Base-by-base conservation (phyloP, 192 early-diverging fungal species). In the Entomortierella lignicola region DNA sequence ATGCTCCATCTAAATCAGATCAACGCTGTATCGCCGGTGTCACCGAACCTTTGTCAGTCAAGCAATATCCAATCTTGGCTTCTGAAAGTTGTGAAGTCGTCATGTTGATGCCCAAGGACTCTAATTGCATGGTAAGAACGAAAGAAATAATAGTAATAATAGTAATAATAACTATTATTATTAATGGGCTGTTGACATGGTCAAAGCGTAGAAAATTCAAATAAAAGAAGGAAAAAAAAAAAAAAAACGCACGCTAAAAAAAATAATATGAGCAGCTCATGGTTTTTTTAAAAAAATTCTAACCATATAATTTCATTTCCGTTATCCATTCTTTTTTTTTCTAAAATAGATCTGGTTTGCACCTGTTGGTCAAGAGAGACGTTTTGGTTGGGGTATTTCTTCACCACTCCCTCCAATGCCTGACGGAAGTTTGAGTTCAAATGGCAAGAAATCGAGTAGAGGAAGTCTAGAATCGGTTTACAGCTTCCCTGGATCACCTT, bases 321-420 rank as follows among this genome's bases (percentile, higher is more conserved):
- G 50, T 17, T 64, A 2, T 6, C n/a, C 6, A 26, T n/a, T 29
- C 42, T 59, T 26, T 12, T 34, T 21, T 41, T 17, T 31, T 20
- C 26, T 42, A n/a, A 1, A 15, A 12, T 63, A 79, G 75, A 42
- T 70, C 29, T 79, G 75, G 75, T 60, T 69, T 42, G 51, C 70
- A 0, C 75, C 75, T 30, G 70, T 79, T 61, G 53, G 34, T 10
- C 34, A 62, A 15, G 75, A 70, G n/a, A 61, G 27, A 17, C 62
- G 75, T 10, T 70, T 79, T 23, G 75, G 75, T 12, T 79, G 75
- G 75, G 67, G 67, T 7, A 32, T 79, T 20, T 66, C 75, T 5
- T 60, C 75, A 8, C 62, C 66, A 8, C 4, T 70, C 21, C 75
- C 75, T 23, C 32, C 53, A 27, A n/a, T 27, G 21, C 0, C 55